Evolutionary conservation across 163 green algal genomes (phyloP), one percentile per base, ranked within the genome.

Genomic region (Prototheca wickerhamii): DNA sequence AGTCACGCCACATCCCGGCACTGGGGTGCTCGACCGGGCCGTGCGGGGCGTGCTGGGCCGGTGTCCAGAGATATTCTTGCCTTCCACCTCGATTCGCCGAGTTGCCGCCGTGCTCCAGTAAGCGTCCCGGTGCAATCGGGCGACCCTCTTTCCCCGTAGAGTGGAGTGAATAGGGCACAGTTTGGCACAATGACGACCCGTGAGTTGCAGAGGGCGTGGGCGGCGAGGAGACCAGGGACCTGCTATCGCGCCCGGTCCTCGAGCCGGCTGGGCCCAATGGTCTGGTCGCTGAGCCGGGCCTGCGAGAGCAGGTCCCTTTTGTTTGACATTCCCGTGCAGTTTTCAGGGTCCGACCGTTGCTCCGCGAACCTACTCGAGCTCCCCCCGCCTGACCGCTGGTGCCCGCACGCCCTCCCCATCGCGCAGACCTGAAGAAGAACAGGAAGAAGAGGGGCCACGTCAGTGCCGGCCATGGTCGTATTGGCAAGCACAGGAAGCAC

Each of bases 401-500:
- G 15, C 31, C 17, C 57, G 10, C 20, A 58, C 29, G 10, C 23
- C 20, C 18, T 53, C 53, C 29, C 46, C 10, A 10, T 7, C 26
- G n/a, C 71, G 67, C 77, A 88, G 79, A 81, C 61, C 71, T 95
- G 46, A 91, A 83, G 71, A 97, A 96, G 83, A 93, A 97, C 86
- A 80, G 93, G 56, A 98, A 98, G 83, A 96, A 97, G 89, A 84
- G 93, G 59, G 93, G 93, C 26, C 91, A 99, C 80, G 93, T 99
- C 61, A 88, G 69, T 58, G 87, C 89, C 30, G 93, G 93, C 49
- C 93, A 99, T 74, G 93, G 93, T 61, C 92, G 93, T 70, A 87
- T 99, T 72, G 93, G 93, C 71, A 99, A 99, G 91, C 93, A 99
- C 82, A 81, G 93, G 54, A 99, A 99, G 86, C 93, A 99, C 72